Evolutionary conservation across 768 basidiomycete genomes (phyloP).

Genomic region (Neoboletus magnificus): DNA sequence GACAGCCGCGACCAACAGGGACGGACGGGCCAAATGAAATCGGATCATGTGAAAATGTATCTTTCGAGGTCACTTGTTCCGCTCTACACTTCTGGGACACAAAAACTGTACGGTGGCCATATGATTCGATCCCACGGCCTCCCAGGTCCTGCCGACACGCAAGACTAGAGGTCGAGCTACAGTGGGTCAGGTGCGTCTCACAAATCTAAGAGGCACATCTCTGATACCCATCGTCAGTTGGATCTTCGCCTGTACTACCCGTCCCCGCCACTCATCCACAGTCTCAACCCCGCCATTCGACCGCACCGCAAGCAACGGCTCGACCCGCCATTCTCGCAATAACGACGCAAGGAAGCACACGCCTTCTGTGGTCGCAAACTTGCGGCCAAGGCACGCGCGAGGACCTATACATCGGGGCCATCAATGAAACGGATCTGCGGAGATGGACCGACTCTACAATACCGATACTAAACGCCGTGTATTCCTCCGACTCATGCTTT

Average conservation of each 20-base stretch:
- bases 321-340: conserved; percentile 51
- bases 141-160: no score
- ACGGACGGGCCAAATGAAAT: no score
- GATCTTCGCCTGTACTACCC: conserved; percentile 20
- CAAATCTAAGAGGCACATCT: conserved; percentile 23
- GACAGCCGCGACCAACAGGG: background rate
- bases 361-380: conserved; percentile 51
- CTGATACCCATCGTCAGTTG: conserved; percentile 14
- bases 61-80: no score
- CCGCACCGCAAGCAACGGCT: conserved; percentile 36
- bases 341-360: conserved; percentile 52
- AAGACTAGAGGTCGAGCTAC: background rate
- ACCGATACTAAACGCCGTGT: conserved; percentile 26
- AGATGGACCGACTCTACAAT: background rate
- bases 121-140: no score
- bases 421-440: background rate
- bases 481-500: conserved; percentile 17
- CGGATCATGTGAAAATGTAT: no score
- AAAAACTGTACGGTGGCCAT: no score
- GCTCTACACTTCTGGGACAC: no score
- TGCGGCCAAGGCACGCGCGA: conserved; percentile 51
- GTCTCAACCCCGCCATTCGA: conserved; percentile 13
- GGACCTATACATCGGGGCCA: conserved; percentile 35
- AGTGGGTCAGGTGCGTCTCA: conserved; percentile 12
- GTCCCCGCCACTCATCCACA: conserved; percentile 22